Evolutionary conservation across 1,284 basidiomycete species (phyloP).

Genomic region (Tilletia caries): DNA sequence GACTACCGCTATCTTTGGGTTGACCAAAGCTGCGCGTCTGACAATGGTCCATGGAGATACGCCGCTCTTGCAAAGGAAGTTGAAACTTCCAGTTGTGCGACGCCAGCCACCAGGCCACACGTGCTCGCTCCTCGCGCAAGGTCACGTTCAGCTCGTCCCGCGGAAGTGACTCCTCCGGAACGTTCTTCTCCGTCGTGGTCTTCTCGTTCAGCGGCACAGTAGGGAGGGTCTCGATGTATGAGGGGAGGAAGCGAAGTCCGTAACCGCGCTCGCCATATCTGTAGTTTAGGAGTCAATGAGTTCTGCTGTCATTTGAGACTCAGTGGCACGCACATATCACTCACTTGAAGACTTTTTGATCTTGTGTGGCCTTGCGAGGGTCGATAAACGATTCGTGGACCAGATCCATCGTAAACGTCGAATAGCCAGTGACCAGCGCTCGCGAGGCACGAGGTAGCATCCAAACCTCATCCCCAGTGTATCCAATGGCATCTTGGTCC

Average conservation of each 20-base stretch:
- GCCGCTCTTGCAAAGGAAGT: background rate
- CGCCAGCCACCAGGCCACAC: conserved; percentile 1
- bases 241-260: conserved; percentile 25
- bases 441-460: conserved; percentile 24
- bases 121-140: background rate
- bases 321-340: no score
- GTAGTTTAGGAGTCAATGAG: no score
- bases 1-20: background rate
- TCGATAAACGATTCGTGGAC: conserved; percentile 21
- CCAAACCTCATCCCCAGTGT: conserved; percentile 21
- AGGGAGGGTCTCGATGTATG: conserved; percentile 12
- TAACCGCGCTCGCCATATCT: conserved; percentile 27
- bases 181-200: background rate
- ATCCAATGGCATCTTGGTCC: no score
- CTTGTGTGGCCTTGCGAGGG: conserved; percentile 20
- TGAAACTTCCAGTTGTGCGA: no score
- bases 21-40: background rate
- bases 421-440: conserved; percentile 19
- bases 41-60: no score
- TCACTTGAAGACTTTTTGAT: conserved; percentile 19
- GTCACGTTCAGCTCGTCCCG: no score
- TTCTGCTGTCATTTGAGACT: no score
- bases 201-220: background rate
- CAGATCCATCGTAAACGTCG: no score
- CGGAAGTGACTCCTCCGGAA: background rate